Conservation (phyloP, 75 land plant genomes). For the Adiantum capillusveneris region DNA sequence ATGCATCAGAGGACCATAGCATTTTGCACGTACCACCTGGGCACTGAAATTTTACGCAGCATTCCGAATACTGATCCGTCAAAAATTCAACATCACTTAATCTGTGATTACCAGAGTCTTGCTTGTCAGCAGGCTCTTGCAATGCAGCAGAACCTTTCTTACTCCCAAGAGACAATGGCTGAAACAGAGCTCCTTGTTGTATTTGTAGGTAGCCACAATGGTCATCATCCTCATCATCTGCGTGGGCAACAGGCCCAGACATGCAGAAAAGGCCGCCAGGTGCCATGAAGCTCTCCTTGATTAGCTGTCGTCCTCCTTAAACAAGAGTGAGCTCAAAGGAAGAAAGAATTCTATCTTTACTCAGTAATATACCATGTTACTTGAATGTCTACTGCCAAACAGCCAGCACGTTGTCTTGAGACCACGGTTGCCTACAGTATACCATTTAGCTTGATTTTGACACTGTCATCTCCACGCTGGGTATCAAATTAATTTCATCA, state of each 20-base stretch:
- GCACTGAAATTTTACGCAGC: background rate
- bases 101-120: background rate
- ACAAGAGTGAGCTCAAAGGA: too few species aligned
- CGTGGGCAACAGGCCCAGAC: constrained; percentile 21
- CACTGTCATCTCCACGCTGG: too few species aligned
- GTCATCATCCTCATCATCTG: constrained; percentile 19
- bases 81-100: constrained; percentile 54
- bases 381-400: too few species aligned
- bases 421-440: too few species aligned
- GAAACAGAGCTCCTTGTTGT: background rate
- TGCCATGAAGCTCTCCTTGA: too few species aligned
- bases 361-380: too few species aligned
- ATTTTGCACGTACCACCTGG: constrained; percentile 44
- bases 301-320: too few species aligned
- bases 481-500: too few species aligned
- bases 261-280: constrained; percentile 16
- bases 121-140: background rate
- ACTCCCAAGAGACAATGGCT: background rate
- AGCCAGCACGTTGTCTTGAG: too few species aligned
- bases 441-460: too few species aligned
- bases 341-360: too few species aligned
- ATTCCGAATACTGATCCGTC: constrained; percentile 51
- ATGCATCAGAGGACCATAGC: constrained; percentile 52
- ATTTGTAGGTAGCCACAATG: background rate
- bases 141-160: background rate